These are phyloP conservation scores for Quercus mongolica DNA, from an alignment of 306 rosid genomes.

Conservation along the genomic window DNA sequence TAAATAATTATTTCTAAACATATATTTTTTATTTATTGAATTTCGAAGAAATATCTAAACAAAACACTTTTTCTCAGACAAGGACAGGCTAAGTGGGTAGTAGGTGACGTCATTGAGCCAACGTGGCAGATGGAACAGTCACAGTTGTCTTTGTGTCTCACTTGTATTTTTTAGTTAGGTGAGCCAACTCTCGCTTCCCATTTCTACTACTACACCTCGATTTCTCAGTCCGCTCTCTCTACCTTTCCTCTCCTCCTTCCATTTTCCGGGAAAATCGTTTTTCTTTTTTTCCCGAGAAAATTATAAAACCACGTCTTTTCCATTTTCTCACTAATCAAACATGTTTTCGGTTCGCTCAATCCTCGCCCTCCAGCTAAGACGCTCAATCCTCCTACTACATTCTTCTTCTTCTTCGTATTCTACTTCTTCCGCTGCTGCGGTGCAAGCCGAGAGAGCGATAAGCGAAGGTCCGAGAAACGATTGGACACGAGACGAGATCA, in stretches of 20 bases:
- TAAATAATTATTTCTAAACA: too few species aligned
- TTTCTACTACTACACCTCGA: background rate
- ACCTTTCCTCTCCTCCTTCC: background rate
- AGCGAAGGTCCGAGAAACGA: slow-evolving; percentile 68
- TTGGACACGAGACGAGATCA: slow-evolving; percentile 70
- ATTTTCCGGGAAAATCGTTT: background rate
- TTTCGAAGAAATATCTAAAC: too few species aligned
- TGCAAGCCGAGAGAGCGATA: slow-evolving; percentile 64
- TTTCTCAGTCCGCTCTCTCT: background rate
- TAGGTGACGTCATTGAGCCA: too few species aligned
- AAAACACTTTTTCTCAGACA: too few species aligned
- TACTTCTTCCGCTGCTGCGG: slow-evolving; percentile 65
- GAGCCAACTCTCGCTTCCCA: too few species aligned
- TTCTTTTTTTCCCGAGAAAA: background rate
- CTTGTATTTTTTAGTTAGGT: too few species aligned
- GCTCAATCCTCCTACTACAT: slow-evolving; percentile 28
- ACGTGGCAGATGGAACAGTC: too few species aligned
- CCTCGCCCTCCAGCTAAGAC: slow-evolving; percentile 23
- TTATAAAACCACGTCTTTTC: background rate
- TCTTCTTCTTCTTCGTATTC: slow-evolving; percentile 26
- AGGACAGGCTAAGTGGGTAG: too few species aligned
- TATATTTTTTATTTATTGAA: too few species aligned
- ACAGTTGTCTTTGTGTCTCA: too few species aligned
- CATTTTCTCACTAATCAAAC: background rate
- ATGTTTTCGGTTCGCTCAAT: slow-evolving; percentile 43